Conservation (phyloP, 148 eudicot species). For the Nepenthes mirabilis region DNA sequence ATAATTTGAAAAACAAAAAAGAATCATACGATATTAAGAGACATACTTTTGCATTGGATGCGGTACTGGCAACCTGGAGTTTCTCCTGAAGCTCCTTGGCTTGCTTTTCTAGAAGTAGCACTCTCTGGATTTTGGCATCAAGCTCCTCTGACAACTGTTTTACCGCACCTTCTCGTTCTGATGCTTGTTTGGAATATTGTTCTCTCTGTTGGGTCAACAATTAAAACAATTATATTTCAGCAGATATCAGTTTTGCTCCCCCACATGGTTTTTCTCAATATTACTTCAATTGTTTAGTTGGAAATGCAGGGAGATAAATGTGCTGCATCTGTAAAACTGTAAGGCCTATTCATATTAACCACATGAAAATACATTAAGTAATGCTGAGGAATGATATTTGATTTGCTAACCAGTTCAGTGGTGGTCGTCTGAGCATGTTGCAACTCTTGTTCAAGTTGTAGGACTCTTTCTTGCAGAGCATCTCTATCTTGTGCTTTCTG, state of each 20-base stretch:
- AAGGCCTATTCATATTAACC: not conserved
- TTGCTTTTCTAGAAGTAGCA: constrained; percentile 38
- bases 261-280: too few relatives aligned
- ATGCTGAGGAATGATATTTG: not conserved
- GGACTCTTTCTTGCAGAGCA: constrained; percentile 15
- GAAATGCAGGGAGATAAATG: too few relatives aligned
- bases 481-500: constrained; percentile 22
- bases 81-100: constrained; percentile 72
- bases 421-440: constrained; percentile 17
- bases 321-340: not conserved
- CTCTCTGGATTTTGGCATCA: constrained; percentile 47
- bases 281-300: too few relatives aligned
- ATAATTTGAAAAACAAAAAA: too few relatives aligned
- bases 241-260: too few relatives aligned
- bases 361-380: not conserved
- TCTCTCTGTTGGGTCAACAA: constrained; percentile 41
- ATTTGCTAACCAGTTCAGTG: constrained; percentile 24
- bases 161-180: constrained; percentile 48
- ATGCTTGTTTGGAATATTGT: constrained; percentile 30
- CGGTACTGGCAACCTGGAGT: constrained; percentile 35
- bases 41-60: constrained; percentile 52
- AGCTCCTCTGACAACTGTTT: constrained; percentile 37
- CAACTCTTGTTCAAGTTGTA: constrained; percentile 30
- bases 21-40: not conserved
- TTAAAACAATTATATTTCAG: not conserved